These are phyloP conservation scores for Ploettnerulaceae sp. DNA, from an alignment of 2,329 filamentous ascomycete genomes.

Conservation along the genomic window DNA sequence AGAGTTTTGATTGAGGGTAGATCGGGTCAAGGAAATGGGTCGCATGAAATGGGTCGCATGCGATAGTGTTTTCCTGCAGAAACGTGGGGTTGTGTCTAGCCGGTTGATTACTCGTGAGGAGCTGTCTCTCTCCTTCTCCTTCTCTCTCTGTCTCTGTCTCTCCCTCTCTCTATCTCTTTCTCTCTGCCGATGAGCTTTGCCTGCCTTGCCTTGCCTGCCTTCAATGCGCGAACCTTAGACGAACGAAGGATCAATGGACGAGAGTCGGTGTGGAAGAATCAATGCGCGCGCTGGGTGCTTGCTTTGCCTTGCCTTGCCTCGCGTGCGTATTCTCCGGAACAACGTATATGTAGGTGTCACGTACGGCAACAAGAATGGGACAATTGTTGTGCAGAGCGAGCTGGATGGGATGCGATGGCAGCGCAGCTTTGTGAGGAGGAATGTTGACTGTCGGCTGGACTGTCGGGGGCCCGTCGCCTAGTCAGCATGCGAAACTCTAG, in stretches of 20 bases:
- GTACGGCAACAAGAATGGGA: not conserved
- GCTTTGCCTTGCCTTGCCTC: not conserved
- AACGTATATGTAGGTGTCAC: not conserved
- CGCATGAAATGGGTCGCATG: slow-evolving; percentile 5
- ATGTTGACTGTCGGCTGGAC: not conserved
- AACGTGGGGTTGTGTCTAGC: slow-evolving; percentile 9
- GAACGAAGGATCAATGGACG: slow-evolving; percentile 7
- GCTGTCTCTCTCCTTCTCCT: not conserved
- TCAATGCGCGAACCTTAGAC: not conserved
- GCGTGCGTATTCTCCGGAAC: not conserved
- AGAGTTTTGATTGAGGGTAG: not conserved
- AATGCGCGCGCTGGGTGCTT: slow-evolving; percentile 5
- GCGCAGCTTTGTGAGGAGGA: not conserved
- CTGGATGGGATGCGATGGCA: not conserved
- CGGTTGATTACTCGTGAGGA: slow-evolving; percentile 2
- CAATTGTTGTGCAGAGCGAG: slow-evolving; percentile 2
- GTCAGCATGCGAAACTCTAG: not conserved
- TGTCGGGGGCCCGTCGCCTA: not conserved
- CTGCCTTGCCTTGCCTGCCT: not conserved
- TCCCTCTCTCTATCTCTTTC: too few relatives aligned
- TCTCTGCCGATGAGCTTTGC: too few relatives aligned
- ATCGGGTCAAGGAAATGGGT: slow-evolving; percentile 10
- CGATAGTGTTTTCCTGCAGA: slow-evolving; percentile 1
- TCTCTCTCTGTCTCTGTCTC: not conserved
- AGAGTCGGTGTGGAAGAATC: slow-evolving; percentile 11